Evolutionary conservation across 2,329 filamentous ascomycete species (phyloP).

Genomic region (Neurospora sp.): DNA sequence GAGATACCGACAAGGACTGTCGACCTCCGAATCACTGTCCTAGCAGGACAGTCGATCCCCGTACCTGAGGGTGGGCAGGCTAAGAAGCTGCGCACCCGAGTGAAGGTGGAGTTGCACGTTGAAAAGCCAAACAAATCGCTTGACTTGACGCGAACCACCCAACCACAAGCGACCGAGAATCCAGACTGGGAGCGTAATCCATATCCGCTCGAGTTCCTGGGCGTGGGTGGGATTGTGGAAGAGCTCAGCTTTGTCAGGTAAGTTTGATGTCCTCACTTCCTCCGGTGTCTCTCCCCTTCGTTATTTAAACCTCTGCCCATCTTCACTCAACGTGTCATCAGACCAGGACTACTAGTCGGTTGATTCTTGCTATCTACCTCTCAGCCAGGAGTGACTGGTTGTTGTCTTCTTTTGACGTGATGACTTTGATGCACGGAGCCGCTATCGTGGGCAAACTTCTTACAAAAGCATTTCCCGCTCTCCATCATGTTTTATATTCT

Average conservation of each 20-base stretch:
- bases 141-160: constrained; percentile 48
- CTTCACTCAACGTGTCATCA: neutral
- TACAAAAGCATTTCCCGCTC: neutral
- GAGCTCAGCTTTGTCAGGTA: constrained; percentile 66
- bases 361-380: neutral
- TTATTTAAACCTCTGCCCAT: constrained; percentile 2
- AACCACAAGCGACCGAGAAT: constrained; percentile 45
- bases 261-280: constrained; percentile 23
- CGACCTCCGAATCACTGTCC: constrained; percentile 60
- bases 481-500: neutral
- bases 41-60: constrained; percentile 67
- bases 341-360: neutral
- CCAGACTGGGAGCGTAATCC: constrained; percentile 51
- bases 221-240: constrained; percentile 51
- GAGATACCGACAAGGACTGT: constrained; percentile 44
- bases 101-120: constrained; percentile 74
- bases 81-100: constrained; percentile 56
- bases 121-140: constrained; percentile 44
- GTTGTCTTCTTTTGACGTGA: neutral
- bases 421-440: neutral
- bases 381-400: neutral
- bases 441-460: neutral
- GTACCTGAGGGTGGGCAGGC: constrained; percentile 41
- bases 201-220: constrained; percentile 48
- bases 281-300: constrained; percentile 4